These are phyloP conservation scores for Cryptococcus depauperatus DNA, from an alignment of 1,284 basidiomycete genomes.

Conservation along the genomic window DNA sequence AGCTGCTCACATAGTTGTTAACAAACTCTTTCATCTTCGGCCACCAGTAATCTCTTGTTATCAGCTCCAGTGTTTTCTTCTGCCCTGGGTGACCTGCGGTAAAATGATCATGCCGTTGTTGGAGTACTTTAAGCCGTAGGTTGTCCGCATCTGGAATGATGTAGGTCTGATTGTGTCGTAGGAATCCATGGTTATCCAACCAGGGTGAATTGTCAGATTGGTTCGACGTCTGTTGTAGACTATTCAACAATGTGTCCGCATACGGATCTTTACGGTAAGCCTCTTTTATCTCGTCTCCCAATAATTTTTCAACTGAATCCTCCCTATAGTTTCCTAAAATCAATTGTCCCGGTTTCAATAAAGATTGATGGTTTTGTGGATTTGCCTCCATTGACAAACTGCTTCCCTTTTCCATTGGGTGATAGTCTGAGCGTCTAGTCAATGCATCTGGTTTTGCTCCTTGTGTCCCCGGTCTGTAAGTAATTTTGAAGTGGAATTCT, in stretches of 20 bases:
- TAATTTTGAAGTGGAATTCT: conserved; percentile 43
- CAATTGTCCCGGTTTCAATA: conserved; percentile 22
- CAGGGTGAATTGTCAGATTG: no score
- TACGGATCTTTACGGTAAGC: no score
- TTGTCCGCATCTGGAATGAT: no score
- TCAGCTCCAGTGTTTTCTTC: conserved; percentile 35
- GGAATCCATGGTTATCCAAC: no score
- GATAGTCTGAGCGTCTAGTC: conserved; percentile 41
- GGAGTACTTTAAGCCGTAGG: no score
- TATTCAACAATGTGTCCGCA: no score
- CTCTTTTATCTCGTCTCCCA: no score
- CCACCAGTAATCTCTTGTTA: conserved; percentile 30
- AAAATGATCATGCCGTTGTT: conserved; percentile 21
- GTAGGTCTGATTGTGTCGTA: no score
- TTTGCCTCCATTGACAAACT: conserved; percentile 17
- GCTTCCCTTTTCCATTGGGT: conserved; percentile 1
- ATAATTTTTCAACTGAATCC: no score
- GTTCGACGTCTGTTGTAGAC: no score
- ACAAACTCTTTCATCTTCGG: conserved; percentile 18
- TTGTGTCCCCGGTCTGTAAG: conserved; percentile 42
- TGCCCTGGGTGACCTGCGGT: conserved; percentile 47
- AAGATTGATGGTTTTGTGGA: conserved; percentile 29
- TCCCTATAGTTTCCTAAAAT: no score
- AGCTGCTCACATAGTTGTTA: conserved; percentile 28
- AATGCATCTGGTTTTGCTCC: conserved; percentile 45